Evolutionary conservation across 1,284 basidiomycete species (phyloP).

Genomic region (Lentinula novae-zelandiae): DNA sequence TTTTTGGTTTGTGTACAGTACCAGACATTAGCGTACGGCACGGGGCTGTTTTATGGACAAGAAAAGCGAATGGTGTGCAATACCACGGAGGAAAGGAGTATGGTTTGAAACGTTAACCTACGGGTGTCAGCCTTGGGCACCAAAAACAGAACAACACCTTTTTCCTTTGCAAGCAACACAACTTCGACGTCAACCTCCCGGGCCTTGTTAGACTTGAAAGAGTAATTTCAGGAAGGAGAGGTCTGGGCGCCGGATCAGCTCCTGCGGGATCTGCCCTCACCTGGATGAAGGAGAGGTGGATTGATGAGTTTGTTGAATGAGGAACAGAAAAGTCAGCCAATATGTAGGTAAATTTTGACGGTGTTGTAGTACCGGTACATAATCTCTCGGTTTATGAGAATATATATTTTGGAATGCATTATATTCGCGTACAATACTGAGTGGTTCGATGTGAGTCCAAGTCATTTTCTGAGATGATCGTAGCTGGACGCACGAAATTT

Average conservation of each 20-base stretch:
- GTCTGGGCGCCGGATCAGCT: slow-evolving; percentile 60
- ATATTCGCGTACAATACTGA: no score
- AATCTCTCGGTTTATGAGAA: no score
- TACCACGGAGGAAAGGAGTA: not conserved
- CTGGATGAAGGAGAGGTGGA: not conserved
- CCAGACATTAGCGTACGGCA: not conserved
- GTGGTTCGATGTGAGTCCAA: no score
- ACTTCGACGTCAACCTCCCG: slow-evolving; percentile 64
- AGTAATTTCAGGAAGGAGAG: slow-evolving; percentile 66
- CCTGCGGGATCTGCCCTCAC: slow-evolving; percentile 4
- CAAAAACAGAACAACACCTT: slow-evolving; percentile 81
- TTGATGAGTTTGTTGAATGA: not conserved
- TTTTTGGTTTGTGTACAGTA: slow-evolving; percentile 67
- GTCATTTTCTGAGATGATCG: no score
- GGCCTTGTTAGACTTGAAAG: slow-evolving; percentile 70
- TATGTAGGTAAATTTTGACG: not conserved
- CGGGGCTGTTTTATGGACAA: not conserved
- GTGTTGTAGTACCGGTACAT: no score
- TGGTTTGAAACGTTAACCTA: slow-evolving; percentile 32
- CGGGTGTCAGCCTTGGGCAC: slow-evolving; percentile 85
- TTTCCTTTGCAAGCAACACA: slow-evolving; percentile 56
- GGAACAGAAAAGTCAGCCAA: not conserved
- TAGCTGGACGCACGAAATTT: no score
- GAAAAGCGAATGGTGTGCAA: not conserved
- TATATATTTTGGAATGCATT: no score